Evolutionary conservation across 2,329 filamentous ascomycete genomes (phyloP).

Genomic region (Didymella exigua): DNA sequence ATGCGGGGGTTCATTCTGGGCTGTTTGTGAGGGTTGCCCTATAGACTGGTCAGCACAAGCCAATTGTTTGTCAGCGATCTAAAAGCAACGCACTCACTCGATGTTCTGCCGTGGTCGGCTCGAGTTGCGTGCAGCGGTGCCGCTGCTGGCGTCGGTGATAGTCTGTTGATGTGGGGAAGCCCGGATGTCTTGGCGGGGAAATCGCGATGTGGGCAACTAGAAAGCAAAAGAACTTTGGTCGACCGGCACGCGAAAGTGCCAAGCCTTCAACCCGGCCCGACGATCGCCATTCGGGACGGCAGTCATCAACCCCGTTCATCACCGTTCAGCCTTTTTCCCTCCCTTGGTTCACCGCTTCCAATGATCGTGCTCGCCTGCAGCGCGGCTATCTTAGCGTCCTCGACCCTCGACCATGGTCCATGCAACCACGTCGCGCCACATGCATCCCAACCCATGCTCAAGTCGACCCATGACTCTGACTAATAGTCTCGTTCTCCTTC

Average conservation of each 20-base stretch:
- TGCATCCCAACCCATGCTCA: conserved; percentile 1
- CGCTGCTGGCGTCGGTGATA: conserved; percentile 6
- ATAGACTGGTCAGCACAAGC: neutral
- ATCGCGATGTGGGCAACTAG: conserved; percentile 8
- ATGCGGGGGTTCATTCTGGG: conserved; percentile 69
- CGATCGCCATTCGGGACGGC: conserved; percentile 9
- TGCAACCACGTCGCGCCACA: conserved; percentile 15
- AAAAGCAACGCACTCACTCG: neutral
- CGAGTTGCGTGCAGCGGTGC: neutral
- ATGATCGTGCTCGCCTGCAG: conserved; percentile 12
- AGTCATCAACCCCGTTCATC: neutral
- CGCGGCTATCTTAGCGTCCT: conserved; percentile 17
- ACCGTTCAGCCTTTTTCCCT: neutral
- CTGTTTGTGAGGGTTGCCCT: conserved; percentile 4
- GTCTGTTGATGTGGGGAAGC: conserved; percentile 19
- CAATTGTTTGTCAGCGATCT: neutral
- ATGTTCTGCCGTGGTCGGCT: neutral
- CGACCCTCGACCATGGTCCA: conserved; percentile 12
- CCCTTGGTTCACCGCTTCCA: conserved; percentile 14
- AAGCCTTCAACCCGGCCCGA: conserved; percentile 10
- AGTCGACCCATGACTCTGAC: conserved; percentile 5
- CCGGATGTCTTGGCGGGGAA: conserved; percentile 17
- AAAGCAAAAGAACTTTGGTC: conserved; percentile 10
- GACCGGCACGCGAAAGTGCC: neutral
- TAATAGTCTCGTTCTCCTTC: neutral